phyloP scores from a whole-genome alignment of 768 basidiomycete genomes.

The Chalciporus piperatus region DNA sequence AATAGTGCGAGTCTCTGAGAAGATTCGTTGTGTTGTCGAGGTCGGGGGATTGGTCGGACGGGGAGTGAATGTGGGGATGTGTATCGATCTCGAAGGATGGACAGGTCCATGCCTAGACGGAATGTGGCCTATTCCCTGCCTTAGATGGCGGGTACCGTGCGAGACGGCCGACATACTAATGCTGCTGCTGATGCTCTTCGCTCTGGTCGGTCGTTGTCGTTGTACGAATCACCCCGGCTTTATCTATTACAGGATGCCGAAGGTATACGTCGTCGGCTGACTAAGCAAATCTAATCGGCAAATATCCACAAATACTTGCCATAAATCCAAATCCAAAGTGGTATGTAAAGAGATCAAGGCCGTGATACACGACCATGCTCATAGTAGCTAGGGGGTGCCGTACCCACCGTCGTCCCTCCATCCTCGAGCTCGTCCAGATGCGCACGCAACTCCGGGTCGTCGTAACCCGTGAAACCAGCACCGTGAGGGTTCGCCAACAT shows the following conservation, averaged over 20 bases:
- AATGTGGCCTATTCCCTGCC: slow-evolving; percentile 19
- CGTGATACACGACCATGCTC: background rate
- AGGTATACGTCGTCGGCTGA: too few species aligned
- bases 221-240: too few species aligned
- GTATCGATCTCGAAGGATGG: slow-evolving; percentile 38
- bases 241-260: too few species aligned
- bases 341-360: too few species aligned
- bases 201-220: too few species aligned
- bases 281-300: too few species aligned
- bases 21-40: slow-evolving; percentile 42
- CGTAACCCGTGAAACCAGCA: slow-evolving; percentile 6
- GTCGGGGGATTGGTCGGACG: slow-evolving; percentile 29
- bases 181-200: too few species aligned
- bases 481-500: slow-evolving; percentile 22
- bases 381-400: slow-evolving; percentile 24
- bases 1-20: slow-evolving; percentile 53
- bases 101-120: background rate
- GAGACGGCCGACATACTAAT: slow-evolving; percentile 23
- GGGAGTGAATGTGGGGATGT: slow-evolving; percentile 42
- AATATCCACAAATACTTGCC: too few species aligned
- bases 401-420: slow-evolving; percentile 27
- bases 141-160: slow-evolving; percentile 26
- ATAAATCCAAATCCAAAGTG: too few species aligned
- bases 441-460: slow-evolving; percentile 14
- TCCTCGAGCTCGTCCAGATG: slow-evolving; percentile 34